phyloP scores from a whole-genome alignment of 2,329 filamentous ascomycete species.

The Thelonectria discophora region DNA sequence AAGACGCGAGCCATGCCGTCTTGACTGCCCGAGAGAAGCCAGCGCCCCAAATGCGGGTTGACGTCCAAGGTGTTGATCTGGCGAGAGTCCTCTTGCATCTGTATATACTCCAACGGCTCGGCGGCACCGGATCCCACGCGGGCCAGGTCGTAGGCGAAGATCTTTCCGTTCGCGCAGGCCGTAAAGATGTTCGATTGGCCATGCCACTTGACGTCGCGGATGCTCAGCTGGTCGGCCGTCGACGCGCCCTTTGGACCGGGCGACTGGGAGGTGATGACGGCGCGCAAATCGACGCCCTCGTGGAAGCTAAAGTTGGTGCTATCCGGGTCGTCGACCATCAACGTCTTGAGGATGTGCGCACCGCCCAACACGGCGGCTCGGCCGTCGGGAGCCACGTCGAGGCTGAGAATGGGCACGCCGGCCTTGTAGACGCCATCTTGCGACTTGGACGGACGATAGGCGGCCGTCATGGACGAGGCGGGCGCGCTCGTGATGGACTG shows the following conservation, averaged over 20 bases:
- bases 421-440: conserved; percentile 64
- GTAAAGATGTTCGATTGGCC: conserved; percentile 66
- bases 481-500: conserved; percentile 58
- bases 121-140: conserved; percentile 56
- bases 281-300: conserved; percentile 67
- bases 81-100: conserved; percentile 68
- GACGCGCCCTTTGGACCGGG: conserved; percentile 53
- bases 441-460: conserved; percentile 62
- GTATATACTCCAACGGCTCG: conserved; percentile 62
- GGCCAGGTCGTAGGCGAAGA: conserved; percentile 70
- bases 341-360: conserved; percentile 67
- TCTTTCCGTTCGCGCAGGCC: conserved; percentile 70
- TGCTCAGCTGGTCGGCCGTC: conserved; percentile 66
- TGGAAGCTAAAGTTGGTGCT: conserved; percentile 54
- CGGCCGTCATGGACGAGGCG: conserved; percentile 45
- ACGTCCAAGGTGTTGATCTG: conserved; percentile 72
- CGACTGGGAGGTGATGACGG: conserved; percentile 60
- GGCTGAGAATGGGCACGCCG: conserved; percentile 62
- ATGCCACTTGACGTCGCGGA: conserved; percentile 70
- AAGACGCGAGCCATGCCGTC: conserved; percentile 71
- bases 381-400: conserved; percentile 67
- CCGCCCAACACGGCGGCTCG: conserved; percentile 66
- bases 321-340: conserved; percentile 60
- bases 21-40: conserved; percentile 69
- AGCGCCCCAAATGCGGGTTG: conserved; percentile 66